Evolutionary conservation across 2,329 filamentous ascomycete genomes (phyloP).

Genomic region (Coniochaeta prunicola): DNA sequence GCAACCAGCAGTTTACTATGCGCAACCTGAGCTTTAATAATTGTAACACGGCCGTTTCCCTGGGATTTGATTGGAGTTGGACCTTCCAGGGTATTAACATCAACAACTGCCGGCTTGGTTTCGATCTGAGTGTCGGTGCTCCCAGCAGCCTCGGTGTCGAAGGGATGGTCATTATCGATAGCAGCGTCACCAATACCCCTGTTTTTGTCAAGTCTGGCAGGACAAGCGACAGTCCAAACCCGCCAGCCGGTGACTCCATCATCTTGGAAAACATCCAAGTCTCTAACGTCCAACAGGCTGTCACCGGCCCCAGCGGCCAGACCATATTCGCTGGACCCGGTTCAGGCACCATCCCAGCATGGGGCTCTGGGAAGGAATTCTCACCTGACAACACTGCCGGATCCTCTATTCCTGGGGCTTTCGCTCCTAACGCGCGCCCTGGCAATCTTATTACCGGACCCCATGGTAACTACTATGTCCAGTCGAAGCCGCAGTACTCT

Average conservation of each 20-base stretch:
- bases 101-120: slow-evolving; percentile 55
- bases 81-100: slow-evolving; percentile 61
- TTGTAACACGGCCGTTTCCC: slow-evolving; percentile 58
- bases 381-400: slow-evolving; percentile 26
- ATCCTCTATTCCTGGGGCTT: slow-evolving; percentile 38
- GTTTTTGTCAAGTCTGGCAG: slow-evolving; percentile 53
- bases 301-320: slow-evolving; percentile 37
- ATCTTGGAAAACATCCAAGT: slow-evolving; percentile 41
- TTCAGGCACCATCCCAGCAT: slow-evolving; percentile 41
- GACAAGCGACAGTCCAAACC: too few species aligned
- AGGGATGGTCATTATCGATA: slow-evolving; percentile 69
- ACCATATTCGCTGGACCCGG: slow-evolving; percentile 45
- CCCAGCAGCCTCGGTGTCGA: slow-evolving; percentile 50
- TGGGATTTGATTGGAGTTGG: slow-evolving; percentile 74
- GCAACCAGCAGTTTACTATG: slow-evolving; percentile 65
- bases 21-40: slow-evolving; percentile 60
- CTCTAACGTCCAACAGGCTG: slow-evolving; percentile 29
- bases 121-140: slow-evolving; percentile 55
- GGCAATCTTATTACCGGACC: slow-evolving; percentile 45
- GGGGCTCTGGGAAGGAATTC: slow-evolving; percentile 60
- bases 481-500: not conserved
- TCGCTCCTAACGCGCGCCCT: slow-evolving; percentile 41
- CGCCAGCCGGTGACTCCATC: slow-evolving; percentile 30
- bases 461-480: not conserved
- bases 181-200: slow-evolving; percentile 57